Evolutionary conservation across 208 protist species (phyloP), one percentile per base, ranked within the genome.

Genomic region (Dictyostelium gargantuum): DNA sequence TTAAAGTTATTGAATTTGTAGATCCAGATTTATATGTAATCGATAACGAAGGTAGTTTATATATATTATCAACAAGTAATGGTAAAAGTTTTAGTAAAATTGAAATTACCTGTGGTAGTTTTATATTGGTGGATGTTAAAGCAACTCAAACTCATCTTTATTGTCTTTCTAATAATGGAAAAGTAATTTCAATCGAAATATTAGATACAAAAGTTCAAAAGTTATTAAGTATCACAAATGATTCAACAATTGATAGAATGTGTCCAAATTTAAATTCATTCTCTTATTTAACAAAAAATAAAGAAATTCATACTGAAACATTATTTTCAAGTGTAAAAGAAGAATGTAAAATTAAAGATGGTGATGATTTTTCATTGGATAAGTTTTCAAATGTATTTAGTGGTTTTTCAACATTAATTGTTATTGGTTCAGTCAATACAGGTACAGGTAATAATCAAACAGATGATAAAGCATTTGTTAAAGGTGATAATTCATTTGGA

Each of bases 401-500:
- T 66, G n/a, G 11, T 4, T 66, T 66, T 15, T 35, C 26, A 17
- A 66, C 58, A 0, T 66, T n/a, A 0, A 66, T 66, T 35, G 15
- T 66, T 5, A 35, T 66, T 19, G 54, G 54, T 61, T 19, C 26
- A 29, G 26, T n/a, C n/a, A 8, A n/a, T 35, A 17, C 3, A 19
- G n/a, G 58, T 66, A 66, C 0, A 38, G 3, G 11, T 4, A 48
- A 0, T 38, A 19, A 26, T n/a, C n/a, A n/a, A n/a, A n/a, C n/a
- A 1, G 26, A 10, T 11, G 35, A 42, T 72, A 3, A 32, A 23
- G 17, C 26, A 35, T 66, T 66, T 29, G 35, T 63, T 10, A 75
- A 63, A 6, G 81, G 81, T 38, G 56, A 58, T 26, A 86, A 86
- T 63, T 26, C 32, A 38, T 86, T 86, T 77, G 81, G 81, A 1